Evolutionary conservation across 805 yeast species (phyloP).

Genomic region (Hyphopichia homilentoma): DNA sequence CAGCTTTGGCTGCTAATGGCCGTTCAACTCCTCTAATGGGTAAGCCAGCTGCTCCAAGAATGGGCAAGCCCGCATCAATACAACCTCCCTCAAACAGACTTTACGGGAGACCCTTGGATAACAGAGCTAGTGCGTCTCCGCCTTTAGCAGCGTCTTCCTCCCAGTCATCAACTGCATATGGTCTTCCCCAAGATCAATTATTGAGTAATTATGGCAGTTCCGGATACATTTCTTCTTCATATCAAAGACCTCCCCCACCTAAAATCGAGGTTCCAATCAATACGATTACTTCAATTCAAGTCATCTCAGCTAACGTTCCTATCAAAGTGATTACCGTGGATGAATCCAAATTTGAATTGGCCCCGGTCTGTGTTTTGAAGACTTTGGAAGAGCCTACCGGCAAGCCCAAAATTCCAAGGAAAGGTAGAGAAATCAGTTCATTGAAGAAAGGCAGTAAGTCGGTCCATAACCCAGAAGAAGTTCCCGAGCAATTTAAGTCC

Average conservation of each 20-base stretch:
- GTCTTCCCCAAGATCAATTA: background rate
- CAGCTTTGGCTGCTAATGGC: background rate
- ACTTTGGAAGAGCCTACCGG: constrained; percentile 26
- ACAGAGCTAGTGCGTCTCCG: background rate
- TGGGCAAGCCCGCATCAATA: constrained; percentile 45
- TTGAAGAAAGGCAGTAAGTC: constrained; percentile 51
- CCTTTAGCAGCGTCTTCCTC: background rate
- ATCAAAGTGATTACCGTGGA: constrained; percentile 26
- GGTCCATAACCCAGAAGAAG: constrained; percentile 74
- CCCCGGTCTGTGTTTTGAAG: constrained; percentile 31
- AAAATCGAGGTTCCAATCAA: constrained; percentile 30
- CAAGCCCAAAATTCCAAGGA: constrained; percentile 30
- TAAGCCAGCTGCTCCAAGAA: constrained; percentile 32
- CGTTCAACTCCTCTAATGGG: constrained; percentile 28
- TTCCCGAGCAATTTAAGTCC: constrained; percentile 80
- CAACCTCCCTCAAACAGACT: constrained; percentile 41
- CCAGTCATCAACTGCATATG: background rate
- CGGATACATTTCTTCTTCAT: constrained; percentile 4
- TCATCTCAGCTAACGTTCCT: constrained; percentile 16
- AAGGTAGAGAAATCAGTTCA: constrained; percentile 30
- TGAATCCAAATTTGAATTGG: constrained; percentile 9
- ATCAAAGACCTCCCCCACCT: constrained; percentile 34
- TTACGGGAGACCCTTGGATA: constrained; percentile 21
- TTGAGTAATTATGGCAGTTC: too few relatives aligned
- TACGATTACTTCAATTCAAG: constrained; percentile 21